Evolutionary conservation across 306 rosid species (phyloP).

Genomic region (Ochetophila trinervis): DNA sequence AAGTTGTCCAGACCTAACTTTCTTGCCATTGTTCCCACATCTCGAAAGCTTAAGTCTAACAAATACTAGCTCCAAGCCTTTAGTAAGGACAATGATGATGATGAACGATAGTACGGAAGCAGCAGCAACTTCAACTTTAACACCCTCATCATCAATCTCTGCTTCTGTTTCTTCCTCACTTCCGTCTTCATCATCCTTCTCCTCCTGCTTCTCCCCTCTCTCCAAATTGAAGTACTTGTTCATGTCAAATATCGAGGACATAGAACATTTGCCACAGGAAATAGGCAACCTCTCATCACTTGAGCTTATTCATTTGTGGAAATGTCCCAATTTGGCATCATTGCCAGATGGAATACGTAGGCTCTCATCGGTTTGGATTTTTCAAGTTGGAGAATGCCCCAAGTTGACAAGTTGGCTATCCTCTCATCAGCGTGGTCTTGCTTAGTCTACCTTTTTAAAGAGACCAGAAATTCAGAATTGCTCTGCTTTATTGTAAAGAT

Average conservation of each 20-base stretch:
- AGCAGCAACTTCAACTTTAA: neutral
- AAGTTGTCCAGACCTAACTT: neutral
- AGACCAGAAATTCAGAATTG: neutral
- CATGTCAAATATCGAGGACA: neutral
- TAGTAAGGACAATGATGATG: neutral
- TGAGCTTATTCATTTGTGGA: neutral
- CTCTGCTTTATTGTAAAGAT: neutral
- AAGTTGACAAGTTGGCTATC: too few relatives aligned
- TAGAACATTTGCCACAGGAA: neutral
- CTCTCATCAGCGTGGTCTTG: too few relatives aligned
- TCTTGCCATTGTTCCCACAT: too few relatives aligned
- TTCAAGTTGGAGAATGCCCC: neutral
- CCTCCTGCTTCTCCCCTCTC: neutral
- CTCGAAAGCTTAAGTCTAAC: too few relatives aligned
- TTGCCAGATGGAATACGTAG: neutral
- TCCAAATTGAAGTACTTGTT: neutral
- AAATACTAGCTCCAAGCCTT: too few relatives aligned
- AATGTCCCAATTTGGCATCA: constrained; percentile 9
- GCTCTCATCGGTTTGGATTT: neutral
- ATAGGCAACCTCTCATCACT: neutral
- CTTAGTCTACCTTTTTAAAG: neutral
- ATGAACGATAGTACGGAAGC: neutral
- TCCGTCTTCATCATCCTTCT: neutral
- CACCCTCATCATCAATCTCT: too few relatives aligned
- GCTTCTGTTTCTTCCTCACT: too few relatives aligned